These are phyloP conservation scores for Umbellularia californica DNA, from an alignment of 164 flowering plant species.

Conservation along the genomic window DNA sequence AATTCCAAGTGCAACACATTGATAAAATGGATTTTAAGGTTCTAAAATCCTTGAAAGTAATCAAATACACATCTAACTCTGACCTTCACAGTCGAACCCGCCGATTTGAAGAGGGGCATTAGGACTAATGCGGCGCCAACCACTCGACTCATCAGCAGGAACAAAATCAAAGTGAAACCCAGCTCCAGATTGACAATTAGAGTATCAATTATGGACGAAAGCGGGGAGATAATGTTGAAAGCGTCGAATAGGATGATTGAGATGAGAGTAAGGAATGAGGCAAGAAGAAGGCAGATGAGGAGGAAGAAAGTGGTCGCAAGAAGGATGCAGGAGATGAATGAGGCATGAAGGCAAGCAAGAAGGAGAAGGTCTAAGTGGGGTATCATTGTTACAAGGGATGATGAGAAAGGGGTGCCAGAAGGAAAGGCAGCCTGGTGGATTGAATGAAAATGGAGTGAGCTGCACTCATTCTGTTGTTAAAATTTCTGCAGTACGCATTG, in stretches of 20 bases:
- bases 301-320: constrained; percentile 11
- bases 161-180: constrained; percentile 24
- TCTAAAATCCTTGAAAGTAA: neutral
- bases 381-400: constrained; percentile 12
- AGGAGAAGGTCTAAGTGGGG: constrained; percentile 36
- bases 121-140: constrained; percentile 13
- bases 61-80: neutral
- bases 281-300: constrained; percentile 19
- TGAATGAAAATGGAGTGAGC: constrained; percentile 25
- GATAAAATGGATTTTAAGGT: too few relatives aligned
- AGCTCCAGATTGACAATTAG: constrained; percentile 23
- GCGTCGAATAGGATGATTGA: constrained; percentile 22
- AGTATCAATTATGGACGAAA: constrained; percentile 6
- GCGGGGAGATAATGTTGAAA: neutral
- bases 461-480: constrained; percentile 24
- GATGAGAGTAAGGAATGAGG: constrained; percentile 22
- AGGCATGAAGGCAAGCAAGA: constrained; percentile 30
- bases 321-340: constrained; percentile 25
- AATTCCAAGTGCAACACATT: too few relatives aligned
- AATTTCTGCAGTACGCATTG: neutral
- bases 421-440: neutral
- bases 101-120: constrained; percentile 6
- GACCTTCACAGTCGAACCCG: neutral
- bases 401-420: neutral
- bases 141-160: neutral